phyloP scores from a whole-genome alignment of 2,329 filamentous ascomycete genomes.

The Talaromyces sp. region DNA sequence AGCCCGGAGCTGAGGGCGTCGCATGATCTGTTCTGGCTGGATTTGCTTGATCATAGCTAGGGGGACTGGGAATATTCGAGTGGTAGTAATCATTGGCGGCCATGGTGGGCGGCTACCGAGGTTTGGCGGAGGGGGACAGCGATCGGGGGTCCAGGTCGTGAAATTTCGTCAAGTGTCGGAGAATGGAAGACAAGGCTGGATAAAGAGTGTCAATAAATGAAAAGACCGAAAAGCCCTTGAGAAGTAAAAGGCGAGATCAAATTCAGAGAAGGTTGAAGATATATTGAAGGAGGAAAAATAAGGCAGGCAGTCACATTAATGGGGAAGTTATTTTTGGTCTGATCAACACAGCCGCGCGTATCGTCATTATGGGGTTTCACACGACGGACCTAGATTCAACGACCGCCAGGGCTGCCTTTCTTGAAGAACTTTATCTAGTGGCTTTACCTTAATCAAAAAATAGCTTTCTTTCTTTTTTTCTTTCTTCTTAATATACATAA shows the following conservation, averaged over 20 bases:
- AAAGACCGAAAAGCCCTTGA: background rate
- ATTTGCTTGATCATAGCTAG: conserved; percentile 37
- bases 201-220: background rate
- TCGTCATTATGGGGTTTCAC: conserved; percentile 4
- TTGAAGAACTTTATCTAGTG: too few species aligned
- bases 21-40: conserved; percentile 34
- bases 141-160: conserved; percentile 5
- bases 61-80: conserved; percentile 38
- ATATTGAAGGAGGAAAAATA: conserved; percentile 9
- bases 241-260: background rate
- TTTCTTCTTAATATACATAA: too few species aligned
- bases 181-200: background rate
- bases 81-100: conserved; percentile 70
- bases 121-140: conserved; percentile 2
- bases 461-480: too few species aligned
- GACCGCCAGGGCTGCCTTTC: too few species aligned
- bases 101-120: conserved; percentile 50
- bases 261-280: background rate
- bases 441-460: background rate
- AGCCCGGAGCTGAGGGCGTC: conserved; percentile 22
- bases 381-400: background rate
- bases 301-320: conserved; percentile 26
- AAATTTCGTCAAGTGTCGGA: background rate
- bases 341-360: conserved; percentile 29
- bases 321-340: conserved; percentile 27